Base-by-base conservation (phyloP, 1,284 basidiomycete genomes). In the Ceratobasidium sp. region DNA sequence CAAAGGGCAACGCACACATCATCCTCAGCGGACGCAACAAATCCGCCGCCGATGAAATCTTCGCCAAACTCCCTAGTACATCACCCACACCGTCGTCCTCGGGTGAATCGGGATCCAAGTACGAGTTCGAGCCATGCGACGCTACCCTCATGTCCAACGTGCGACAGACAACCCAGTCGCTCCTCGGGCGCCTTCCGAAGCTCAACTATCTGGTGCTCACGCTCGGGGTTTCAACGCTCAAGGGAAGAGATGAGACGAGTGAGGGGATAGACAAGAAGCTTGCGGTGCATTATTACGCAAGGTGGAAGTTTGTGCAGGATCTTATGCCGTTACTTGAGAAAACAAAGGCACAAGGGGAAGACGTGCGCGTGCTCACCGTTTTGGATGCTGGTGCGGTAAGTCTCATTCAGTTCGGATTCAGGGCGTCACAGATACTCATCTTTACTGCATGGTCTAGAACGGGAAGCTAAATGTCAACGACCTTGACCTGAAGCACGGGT, bases 181-280 rank as follows among this genome's bases (percentile, higher is more conserved):
- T 84, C 28, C 69, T 77, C 41, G 78, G 81, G 8, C 80, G 84
- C n/a, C 78, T 74, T 23, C 41, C 49, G 26, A 49, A 59, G 73
- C 50, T 73, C 2, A 85, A 86, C 76, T 84, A 81, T 75, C 79
- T 86, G 26, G 78, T 85, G 21, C 79, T 85, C 77, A 80, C 81
- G 9, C 75, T 78, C 0, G 82, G 82, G 4, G 75, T 82, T 41
- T 73, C 84, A 74, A 80, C 81, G 0, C 77, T 80, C 62, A 77
- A 79, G 8, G 83, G 83, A 13, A 76, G 83, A 18, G 81, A 82
- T 35, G 83, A 85, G 73, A 85, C 85, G 4, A 77, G 79, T 30
- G 85, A 86, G 67, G 85, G 85, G 0, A 82, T 86, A 41, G 86
- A 86, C 73, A 82, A 77, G 72, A 86, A 86, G 76, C 75, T 87